These are phyloP conservation scores for Penicillium sp. DNA, from an alignment of 2,329 filamentous ascomycete genomes.

Conservation along the genomic window DNA sequence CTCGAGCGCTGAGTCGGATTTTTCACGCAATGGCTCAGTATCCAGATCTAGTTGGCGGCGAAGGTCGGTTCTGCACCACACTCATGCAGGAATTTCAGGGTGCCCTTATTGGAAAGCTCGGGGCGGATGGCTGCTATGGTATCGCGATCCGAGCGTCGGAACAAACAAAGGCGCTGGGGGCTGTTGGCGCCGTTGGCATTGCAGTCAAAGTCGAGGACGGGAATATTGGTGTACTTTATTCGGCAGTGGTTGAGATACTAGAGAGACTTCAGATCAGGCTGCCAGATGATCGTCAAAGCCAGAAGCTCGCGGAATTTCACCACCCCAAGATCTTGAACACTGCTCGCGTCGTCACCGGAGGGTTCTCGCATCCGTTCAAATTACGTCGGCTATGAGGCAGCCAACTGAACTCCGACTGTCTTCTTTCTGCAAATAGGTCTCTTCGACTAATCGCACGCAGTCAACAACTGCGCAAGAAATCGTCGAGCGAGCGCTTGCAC, in stretches of 20 bases:
- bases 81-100: conserved; percentile 50
- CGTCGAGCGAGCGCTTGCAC: no score
- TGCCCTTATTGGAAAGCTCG: conserved; percentile 52
- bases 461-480: no score
- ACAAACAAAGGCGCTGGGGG: conserved; percentile 43
- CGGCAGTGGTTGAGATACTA: conserved; percentile 51
- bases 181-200: conserved; percentile 45
- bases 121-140: conserved; percentile 56
- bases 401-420: background rate
- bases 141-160: conserved; percentile 48
- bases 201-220: conserved; percentile 58
- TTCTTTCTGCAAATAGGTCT: background rate
- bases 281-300: conserved; percentile 28
- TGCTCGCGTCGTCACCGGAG: conserved; percentile 44
- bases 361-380: background rate
- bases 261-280: conserved; percentile 49
- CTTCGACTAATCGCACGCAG: no score
- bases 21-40: conserved; percentile 51
- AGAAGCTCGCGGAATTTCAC: conserved; percentile 40
- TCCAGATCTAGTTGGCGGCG: conserved; percentile 53
- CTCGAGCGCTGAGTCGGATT: conserved; percentile 37
- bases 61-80: conserved; percentile 53
- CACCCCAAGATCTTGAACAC: conserved; percentile 45
- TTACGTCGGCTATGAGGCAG: background rate
- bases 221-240: conserved; percentile 50